These are phyloP conservation scores for Eucalyptus erythrocorys DNA, from an alignment of 345 rosid genomes.

Conservation along the genomic window DNA sequence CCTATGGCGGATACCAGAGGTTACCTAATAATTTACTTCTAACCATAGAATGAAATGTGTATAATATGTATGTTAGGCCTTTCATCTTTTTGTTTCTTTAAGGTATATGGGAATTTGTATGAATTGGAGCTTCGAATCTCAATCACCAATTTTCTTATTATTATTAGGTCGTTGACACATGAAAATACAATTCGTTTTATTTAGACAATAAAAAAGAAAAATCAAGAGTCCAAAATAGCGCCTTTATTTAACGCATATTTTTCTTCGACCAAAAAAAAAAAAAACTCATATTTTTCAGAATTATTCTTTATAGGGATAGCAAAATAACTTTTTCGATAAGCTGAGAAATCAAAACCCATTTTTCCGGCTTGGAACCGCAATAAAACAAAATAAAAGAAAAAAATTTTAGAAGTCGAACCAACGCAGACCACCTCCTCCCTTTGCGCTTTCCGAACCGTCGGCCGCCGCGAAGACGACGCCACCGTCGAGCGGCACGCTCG, in stretches of 20 bases:
- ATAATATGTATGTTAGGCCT: not conserved
- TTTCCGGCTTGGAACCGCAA: not conserved
- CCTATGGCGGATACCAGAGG: not conserved
- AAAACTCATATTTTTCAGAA: not conserved
- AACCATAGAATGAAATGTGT: not conserved
- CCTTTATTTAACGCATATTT: not conserved
- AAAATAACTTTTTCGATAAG: not conserved
- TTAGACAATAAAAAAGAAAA: not conserved
- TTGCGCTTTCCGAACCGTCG: not conserved
- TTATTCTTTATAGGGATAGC: not conserved
- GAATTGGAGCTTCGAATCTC: not conserved
- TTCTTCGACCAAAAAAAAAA: too few relatives aligned
- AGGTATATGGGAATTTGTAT: too few relatives aligned
- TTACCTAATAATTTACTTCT: not conserved
- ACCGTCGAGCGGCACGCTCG: not conserved
- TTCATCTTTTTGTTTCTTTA: too few relatives aligned
- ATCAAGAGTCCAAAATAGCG: not conserved
- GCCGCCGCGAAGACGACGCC: not conserved
- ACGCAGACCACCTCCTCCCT: rapidly evolving
- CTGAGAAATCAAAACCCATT: not conserved
- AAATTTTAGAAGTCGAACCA: not conserved
- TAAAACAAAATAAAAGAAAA: not conserved
- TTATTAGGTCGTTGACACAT: rapidly evolving
- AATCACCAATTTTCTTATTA: not conserved
- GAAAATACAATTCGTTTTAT: not conserved